Conservation (phyloP, 176 grass and related monocot species). For the Oropetium thomaeum region DNA sequence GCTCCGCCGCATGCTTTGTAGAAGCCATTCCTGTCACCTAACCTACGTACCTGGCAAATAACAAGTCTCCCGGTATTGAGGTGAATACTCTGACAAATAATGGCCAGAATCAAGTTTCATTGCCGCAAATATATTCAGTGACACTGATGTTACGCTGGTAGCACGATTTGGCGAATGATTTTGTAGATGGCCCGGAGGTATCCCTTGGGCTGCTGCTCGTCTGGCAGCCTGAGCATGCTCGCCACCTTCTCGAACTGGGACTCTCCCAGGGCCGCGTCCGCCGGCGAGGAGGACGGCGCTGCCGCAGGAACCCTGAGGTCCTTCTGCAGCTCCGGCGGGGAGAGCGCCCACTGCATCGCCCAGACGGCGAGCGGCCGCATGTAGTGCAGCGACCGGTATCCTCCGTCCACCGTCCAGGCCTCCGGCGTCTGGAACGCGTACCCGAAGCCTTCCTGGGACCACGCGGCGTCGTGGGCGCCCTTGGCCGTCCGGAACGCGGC, state of each 20-base stretch:
- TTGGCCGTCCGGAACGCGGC: conserved; percentile 74
- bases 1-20: too few species aligned
- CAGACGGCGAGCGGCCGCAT: conserved; percentile 82
- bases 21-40: too few species aligned
- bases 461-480: conserved; percentile 61
- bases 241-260: conserved; percentile 59
- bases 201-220: conserved; percentile 43
- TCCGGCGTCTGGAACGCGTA: conserved; percentile 89
- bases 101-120: too few species aligned
- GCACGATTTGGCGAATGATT: conserved; percentile 28
- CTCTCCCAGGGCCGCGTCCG: conserved; percentile 23
- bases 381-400: conserved; percentile 74
- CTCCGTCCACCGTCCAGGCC: conserved; percentile 60
- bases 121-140: too few species aligned
- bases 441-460: conserved; percentile 72
- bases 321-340: conserved; percentile 47
- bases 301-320: background rate
- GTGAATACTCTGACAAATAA: too few species aligned
- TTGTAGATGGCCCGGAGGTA: conserved; percentile 52
- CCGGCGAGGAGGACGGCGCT: background rate
- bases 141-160: conserved; percentile 25
- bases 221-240: conserved; percentile 61
- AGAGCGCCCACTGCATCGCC: conserved; percentile 90
- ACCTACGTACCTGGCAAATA: too few species aligned
- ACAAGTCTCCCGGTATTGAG: too few species aligned